phyloP scores from a whole-genome alignment of 1,284 basidiomycete species.

The Ustilago bromivora region DNA sequence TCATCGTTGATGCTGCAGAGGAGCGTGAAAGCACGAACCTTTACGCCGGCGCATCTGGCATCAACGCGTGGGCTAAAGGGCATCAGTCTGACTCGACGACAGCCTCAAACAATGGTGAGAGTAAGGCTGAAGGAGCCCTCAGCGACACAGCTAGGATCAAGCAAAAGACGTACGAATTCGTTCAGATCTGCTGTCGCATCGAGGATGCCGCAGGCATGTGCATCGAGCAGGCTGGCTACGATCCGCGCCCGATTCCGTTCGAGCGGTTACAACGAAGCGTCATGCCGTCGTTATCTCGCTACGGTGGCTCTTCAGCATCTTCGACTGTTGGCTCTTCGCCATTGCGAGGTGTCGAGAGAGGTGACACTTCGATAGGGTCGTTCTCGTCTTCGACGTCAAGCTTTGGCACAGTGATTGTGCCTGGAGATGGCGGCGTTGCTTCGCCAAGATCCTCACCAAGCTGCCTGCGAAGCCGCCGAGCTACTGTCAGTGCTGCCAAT shows the following conservation, averaged over 20 bases:
- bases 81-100: not conserved
- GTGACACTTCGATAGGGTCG: conserved; percentile 11
- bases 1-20: conserved; percentile 45
- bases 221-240: conserved; percentile 57
- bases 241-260: conserved; percentile 46
- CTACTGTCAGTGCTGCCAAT: conserved; percentile 28
- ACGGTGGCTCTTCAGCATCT: not conserved
- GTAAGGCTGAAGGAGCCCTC: not conserved
- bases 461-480: conserved; percentile 29
- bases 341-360: not conserved
- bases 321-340: conserved; percentile 1
- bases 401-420: conserved; percentile 15
- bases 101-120: not conserved
- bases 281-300: not conserved
- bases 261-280: conserved; percentile 26
- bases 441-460: conserved; percentile 25
- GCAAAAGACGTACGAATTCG: conserved; percentile 37
- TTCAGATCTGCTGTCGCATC: conserved; percentile 53
- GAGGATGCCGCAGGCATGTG: conserved; percentile 56
- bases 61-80: not conserved
- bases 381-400: conserved; percentile 22
- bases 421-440: conserved; percentile 5
- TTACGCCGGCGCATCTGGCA: not conserved
- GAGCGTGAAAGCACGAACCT: conserved; percentile 9
- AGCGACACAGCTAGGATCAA: conserved; percentile 23